phyloP scores from a whole-genome alignment of 805 yeast genomes.

The Brettanomyces custersianus region DNA sequence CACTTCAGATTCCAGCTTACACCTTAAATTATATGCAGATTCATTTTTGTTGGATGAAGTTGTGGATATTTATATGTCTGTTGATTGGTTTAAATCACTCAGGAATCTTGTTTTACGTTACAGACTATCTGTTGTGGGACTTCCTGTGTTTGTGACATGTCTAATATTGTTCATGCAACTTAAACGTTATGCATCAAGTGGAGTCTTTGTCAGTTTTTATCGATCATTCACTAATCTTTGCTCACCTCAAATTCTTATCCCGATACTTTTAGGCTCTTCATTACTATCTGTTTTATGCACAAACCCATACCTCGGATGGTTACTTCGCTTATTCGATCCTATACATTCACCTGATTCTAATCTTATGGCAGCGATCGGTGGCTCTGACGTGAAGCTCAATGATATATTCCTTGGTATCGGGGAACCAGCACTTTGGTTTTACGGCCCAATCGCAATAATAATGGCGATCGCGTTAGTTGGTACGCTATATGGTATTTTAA shows the following conservation, averaged over 20 bases:
- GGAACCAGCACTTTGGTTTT: slow-evolving; percentile 42
- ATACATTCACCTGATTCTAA: slow-evolving; percentile 37
- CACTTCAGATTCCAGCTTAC: slow-evolving; percentile 20
- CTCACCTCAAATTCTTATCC: slow-evolving; percentile 18
- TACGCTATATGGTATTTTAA: slow-evolving; percentile 23
- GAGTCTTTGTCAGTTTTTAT: slow-evolving; percentile 34
- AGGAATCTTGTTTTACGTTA: slow-evolving; percentile 67
- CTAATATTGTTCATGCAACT: slow-evolving; percentile 50
- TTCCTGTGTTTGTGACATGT: slow-evolving; percentile 55
- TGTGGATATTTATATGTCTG: slow-evolving; percentile 31
- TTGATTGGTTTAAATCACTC: slow-evolving; percentile 53
- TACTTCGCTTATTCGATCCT: slow-evolving; percentile 24
- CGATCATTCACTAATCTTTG: slow-evolving; percentile 36
- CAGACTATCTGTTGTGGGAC: slow-evolving; percentile 62
- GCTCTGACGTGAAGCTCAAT: slow-evolving; percentile 33
- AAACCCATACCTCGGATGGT: slow-evolving; percentile 25
- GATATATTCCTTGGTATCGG: slow-evolving; percentile 62
- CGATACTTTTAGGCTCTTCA: slow-evolving; percentile 20
- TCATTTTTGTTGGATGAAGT: slow-evolving; percentile 25
- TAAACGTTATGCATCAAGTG: slow-evolving; percentile 28
- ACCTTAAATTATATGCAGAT: slow-evolving; percentile 41
- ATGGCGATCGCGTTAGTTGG: slow-evolving; percentile 37
- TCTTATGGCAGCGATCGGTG: slow-evolving; percentile 31
- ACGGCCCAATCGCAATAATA: slow-evolving; percentile 49
- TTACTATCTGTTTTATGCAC: slow-evolving; percentile 31